These are phyloP conservation scores for Colletotrichum sublineola DNA, from an alignment of 2,329 filamentous ascomycete species.

Conservation along the genomic window DNA sequence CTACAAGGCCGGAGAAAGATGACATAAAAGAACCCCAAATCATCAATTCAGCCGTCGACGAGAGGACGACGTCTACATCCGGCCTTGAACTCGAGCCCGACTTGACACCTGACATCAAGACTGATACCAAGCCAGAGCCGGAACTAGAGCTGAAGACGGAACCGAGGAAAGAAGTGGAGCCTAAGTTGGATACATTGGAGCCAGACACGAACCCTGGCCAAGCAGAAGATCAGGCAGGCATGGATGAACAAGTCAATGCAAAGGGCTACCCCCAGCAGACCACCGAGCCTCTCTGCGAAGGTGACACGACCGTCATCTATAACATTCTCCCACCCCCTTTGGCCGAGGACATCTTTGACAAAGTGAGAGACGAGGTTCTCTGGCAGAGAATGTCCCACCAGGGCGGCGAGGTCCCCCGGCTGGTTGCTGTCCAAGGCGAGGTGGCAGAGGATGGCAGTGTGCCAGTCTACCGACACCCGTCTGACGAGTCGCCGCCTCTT, in stretches of 20 bases:
- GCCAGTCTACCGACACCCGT: slow-evolving; percentile 94
- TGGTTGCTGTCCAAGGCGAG: slow-evolving; percentile 89
- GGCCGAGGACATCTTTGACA: slow-evolving; percentile 74
- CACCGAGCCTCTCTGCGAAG: slow-evolving; percentile 73
- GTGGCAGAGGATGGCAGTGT: slow-evolving; percentile 77
- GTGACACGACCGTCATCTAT: slow-evolving; percentile 81
- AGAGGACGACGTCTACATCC: not conserved
- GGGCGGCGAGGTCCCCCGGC: slow-evolving; percentile 88
- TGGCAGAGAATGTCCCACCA: slow-evolving; percentile 97
- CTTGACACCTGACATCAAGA: not conserved
- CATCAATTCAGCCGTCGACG: not conserved
- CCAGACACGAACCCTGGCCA: not conserved
- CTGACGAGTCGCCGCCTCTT: slow-evolving; percentile 86
- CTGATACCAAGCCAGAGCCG: not conserved
- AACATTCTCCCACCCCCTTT: slow-evolving; percentile 74
- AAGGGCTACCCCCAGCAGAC: not conserved
- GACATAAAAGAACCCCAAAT: not conserved
- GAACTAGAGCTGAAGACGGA: not conserved
- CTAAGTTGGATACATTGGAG: not conserved
- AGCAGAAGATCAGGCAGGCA: slow-evolving; percentile 1
- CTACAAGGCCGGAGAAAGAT: not conserved
- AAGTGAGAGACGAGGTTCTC: slow-evolving; percentile 78
- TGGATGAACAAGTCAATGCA: not conserved
- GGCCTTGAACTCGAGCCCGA: slow-evolving; percentile 23
- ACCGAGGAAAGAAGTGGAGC: not conserved